These are phyloP conservation scores for Fomitopsis pulvina DNA, from an alignment of 768 basidiomycete species.

Conservation along the genomic window DNA sequence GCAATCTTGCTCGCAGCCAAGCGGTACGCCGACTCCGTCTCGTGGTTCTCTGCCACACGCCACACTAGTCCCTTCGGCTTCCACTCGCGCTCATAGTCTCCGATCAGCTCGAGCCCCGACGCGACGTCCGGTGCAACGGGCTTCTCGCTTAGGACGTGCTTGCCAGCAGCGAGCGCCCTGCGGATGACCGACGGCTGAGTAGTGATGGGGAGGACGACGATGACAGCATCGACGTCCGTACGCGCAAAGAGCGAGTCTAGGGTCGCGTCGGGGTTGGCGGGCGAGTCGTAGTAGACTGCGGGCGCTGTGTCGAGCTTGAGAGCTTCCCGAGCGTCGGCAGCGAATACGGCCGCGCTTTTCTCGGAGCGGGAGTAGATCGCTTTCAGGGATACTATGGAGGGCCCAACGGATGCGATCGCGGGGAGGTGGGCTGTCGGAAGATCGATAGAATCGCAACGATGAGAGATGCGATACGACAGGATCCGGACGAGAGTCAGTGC, in stretches of 20 bases:
- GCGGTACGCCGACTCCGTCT: constrained; percentile 56
- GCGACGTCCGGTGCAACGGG: constrained; percentile 72
- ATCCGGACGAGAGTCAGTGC: no score
- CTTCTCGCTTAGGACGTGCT: constrained; percentile 88
- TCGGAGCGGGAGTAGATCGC: constrained; percentile 81
- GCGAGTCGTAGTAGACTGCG: constrained; percentile 53
- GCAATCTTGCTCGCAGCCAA: constrained; percentile 42
- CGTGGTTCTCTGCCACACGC: constrained; percentile 78
- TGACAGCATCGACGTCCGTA: constrained; percentile 63
- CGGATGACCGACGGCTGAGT: constrained; percentile 63
- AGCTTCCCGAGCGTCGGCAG: constrained; percentile 35
- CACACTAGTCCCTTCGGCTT: constrained; percentile 66
- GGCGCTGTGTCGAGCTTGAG: constrained; percentile 37
- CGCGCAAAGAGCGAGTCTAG: constrained; percentile 63
- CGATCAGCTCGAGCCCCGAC: constrained; percentile 56
- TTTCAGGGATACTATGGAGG: constrained; percentile 40
- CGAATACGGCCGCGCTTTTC: constrained; percentile 48
- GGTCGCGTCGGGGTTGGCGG: constrained; percentile 32
- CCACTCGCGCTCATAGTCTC: constrained; percentile 56
- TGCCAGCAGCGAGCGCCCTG: constrained; percentile 63
- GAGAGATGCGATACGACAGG: no score
- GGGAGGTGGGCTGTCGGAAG: constrained; percentile 66
- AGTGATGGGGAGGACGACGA: constrained; percentile 74
- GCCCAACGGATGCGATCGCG: constrained; percentile 50
- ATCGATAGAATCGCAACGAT: neutral